phyloP scores from a whole-genome alignment of 176 grass and related monocot species.

The Poa pratensis region DNA sequence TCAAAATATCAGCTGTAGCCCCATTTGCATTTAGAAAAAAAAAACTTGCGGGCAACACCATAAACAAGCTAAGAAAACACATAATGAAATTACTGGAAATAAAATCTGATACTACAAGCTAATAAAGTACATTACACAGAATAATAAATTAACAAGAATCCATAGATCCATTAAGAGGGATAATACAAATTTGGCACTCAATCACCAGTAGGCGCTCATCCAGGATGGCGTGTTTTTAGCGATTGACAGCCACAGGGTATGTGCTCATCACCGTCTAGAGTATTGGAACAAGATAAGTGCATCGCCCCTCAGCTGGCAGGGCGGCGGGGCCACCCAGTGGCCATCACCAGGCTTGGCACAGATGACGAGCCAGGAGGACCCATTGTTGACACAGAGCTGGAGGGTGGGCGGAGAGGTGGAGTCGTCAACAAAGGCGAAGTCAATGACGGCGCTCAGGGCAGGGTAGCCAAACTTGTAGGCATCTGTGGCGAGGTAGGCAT shows the following conservation, averaged over 20 bases:
- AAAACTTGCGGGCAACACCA: too few species aligned
- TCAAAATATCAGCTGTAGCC: too few species aligned
- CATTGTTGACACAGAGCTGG: neutral
- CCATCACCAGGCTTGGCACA: constrained; percentile 8
- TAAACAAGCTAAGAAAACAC: too few species aligned
- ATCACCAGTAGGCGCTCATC: neutral
- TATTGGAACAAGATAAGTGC: neutral
- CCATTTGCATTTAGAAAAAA: too few species aligned
- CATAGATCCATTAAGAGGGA: too few species aligned
- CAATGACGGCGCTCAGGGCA: neutral
- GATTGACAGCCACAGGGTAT: too few species aligned
- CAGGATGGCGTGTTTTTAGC: neutral
- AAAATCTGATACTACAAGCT: too few species aligned
- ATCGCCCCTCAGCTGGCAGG: neutral
- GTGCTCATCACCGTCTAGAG: too few species aligned
- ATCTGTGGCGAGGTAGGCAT: neutral
- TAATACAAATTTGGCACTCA: neutral
- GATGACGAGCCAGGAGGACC: neutral
- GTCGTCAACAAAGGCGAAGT: neutral
- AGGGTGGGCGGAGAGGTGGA: constrained; percentile 1
- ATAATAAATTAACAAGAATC: too few species aligned
- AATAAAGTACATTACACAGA: too few species aligned
- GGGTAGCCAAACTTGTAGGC: neutral
- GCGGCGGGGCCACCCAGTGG: neutral
- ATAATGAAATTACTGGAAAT: too few species aligned